Evolutionary conservation across 371 early-diverging fungal species (phyloP), one percentile per base, ranked within the genome.

Genomic region (Mortierella sp.): DNA sequence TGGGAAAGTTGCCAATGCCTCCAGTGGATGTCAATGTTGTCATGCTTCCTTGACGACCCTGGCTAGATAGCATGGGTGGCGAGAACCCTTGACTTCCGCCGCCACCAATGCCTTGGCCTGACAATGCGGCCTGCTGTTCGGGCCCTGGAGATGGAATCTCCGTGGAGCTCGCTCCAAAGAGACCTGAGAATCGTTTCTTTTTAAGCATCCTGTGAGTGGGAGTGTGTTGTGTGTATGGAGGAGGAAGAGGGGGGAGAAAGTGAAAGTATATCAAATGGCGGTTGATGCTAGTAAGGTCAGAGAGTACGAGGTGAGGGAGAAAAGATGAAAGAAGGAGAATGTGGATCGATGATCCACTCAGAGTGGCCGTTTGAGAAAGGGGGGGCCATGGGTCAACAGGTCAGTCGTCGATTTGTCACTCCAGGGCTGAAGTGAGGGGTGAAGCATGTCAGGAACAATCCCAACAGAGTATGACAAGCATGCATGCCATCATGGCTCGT

Each of bases 111-210:
- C 19, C 3, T 39, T 17, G 19, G 46, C 13, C 27, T 10, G 54
- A 27, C 49, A 49, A 28, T 12, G 46, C 40, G 4, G n/a, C 17
- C 53, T 67, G 64, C 1, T 71, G 77, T 40, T 76, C 77, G 0
- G 65, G 77, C 2, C 59, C 54, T 13, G 77, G 77, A 0, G 77
- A 76, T 8, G 77, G 77, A 27, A 76, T 76, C 31, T 76, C 77
- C 0, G 77, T 69, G 57, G 64, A 56, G 40, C 57, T 44, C 29
- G 61, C 28, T 1, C 76, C 76, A 64, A 76, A 76, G 6, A 76
- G 62, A 13, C 76, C 76, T 0, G 76, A 76, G 58, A 76, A 76
- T 27, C 76, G 45, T 28, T 76, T 76, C 61, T 76, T 76, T 43
- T 76, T 76, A 7, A 76, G 44, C 76, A 76, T 76, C 3, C 27